Evolutionary conservation across 2,329 filamentous ascomycete species (phyloP).

Genomic region (Xenoacremonium recifei): DNA sequence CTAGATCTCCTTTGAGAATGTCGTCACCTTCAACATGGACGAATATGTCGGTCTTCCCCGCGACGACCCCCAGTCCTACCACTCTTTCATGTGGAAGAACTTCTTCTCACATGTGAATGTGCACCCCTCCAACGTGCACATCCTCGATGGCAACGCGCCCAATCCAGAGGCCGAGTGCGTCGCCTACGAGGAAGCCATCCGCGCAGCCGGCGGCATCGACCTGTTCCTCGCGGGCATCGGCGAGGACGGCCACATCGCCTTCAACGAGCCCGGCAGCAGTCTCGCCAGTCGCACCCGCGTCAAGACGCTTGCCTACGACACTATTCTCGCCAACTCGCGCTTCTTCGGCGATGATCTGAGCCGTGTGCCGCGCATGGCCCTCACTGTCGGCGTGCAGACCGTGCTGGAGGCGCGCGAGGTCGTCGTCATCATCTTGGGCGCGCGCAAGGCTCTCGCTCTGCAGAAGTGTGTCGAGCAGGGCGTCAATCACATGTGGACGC

Average conservation of each 20-base stretch:
- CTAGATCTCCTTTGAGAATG: constrained; percentile 80
- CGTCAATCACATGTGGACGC: constrained; percentile 89
- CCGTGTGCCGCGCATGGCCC: constrained; percentile 75
- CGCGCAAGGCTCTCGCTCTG: constrained; percentile 76
- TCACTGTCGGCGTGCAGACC: constrained; percentile 83
- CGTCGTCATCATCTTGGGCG: constrained; percentile 77
- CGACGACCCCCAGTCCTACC: constrained; percentile 82
- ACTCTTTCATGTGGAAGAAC: constrained; percentile 91
- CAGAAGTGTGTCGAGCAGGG: constrained; percentile 79
- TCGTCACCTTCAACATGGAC: constrained; percentile 93
- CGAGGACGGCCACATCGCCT: constrained; percentile 84
- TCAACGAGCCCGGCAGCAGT: constrained; percentile 85
- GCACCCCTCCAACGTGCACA: constrained; percentile 78
- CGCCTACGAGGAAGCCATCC: constrained; percentile 77
- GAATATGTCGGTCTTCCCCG: constrained; percentile 83
- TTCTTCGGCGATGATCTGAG: constrained; percentile 76
- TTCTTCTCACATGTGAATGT: constrained; percentile 87
- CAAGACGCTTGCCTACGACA: constrained; percentile 85
- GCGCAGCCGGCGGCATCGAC: constrained; percentile 73
- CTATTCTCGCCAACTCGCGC: constrained; percentile 79
- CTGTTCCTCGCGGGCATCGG: constrained; percentile 84
- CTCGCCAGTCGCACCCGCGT: constrained; percentile 76
- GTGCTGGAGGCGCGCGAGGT: constrained; percentile 80
- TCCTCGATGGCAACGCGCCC: constrained; percentile 76
- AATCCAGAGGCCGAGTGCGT: constrained; percentile 76